phyloP scores from a whole-genome alignment of 2,329 filamentous ascomycete genomes.

The Trichoderma cornu-damae region DNA sequence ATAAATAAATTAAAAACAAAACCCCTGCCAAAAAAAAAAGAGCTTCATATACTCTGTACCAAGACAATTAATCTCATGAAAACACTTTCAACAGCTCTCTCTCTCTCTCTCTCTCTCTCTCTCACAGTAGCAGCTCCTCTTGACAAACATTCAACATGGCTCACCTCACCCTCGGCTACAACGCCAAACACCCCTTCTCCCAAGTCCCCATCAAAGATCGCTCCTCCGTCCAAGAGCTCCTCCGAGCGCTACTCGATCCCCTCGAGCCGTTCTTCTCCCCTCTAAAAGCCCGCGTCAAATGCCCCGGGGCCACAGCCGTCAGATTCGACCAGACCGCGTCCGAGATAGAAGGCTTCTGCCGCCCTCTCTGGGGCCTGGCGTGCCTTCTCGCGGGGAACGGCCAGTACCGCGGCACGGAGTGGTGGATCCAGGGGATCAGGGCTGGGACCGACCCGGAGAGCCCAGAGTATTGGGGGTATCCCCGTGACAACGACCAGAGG shows the following conservation, averaged over 20 bases:
- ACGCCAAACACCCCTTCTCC: constrained; percentile 51
- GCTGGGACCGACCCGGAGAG: constrained; percentile 65
- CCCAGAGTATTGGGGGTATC: constrained; percentile 71
- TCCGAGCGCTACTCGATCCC: constrained; percentile 62
- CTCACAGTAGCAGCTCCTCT: background rate
- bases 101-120: no score
- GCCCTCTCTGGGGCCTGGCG: constrained; percentile 71
- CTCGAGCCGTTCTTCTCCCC: constrained; percentile 62
- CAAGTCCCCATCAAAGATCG: constrained; percentile 47
- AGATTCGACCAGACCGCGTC: constrained; percentile 73
- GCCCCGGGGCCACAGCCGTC: constrained; percentile 65
- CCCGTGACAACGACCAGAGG: constrained; percentile 59
- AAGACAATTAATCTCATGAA: background rate
- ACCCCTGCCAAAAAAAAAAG: no score
- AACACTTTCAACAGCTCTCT: background rate
- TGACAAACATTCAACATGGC: background rate
- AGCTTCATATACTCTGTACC: background rate
- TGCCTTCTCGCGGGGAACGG: constrained; percentile 64
- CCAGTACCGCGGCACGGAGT: constrained; percentile 54
- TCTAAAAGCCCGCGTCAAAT: constrained; percentile 31
- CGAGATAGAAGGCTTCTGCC: constrained; percentile 69
- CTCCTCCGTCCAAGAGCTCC: constrained; percentile 45
- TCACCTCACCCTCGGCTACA: constrained; percentile 43
- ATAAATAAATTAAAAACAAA: background rate
- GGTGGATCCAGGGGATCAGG: constrained; percentile 61